A percentile compares a stretch with the other conserved stretches of the same genome.
Conservation (phyloP, 257 asterid genomes). For the Oldenlandia corymbosa region DNA sequence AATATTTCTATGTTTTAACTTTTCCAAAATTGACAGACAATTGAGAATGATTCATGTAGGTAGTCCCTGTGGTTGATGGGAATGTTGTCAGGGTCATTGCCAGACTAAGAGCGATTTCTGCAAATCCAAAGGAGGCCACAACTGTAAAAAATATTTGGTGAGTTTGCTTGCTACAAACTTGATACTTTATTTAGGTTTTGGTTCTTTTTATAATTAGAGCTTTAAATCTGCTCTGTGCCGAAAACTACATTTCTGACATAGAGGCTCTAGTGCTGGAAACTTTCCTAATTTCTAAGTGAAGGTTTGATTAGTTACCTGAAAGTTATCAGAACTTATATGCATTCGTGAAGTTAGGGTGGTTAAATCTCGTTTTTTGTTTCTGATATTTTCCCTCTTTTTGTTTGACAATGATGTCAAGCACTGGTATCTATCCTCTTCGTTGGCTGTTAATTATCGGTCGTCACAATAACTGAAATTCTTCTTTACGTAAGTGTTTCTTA, state of each 20-base stretch:
- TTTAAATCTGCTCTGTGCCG: background rate
- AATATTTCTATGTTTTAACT: background rate
- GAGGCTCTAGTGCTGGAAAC: background rate
- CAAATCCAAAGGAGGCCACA: constrained; percentile 62
- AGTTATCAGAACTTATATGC: background rate
- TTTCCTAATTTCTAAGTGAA: background rate
- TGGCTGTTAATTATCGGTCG: background rate
- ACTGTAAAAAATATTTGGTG: constrained; percentile 83
- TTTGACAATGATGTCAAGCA: background rate
- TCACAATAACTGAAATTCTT: background rate
- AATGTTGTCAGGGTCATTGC: constrained; percentile 85
- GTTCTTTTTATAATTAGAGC: background rate
- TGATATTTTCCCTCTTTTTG: background rate
- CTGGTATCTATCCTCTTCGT: background rate
- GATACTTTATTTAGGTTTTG: background rate
- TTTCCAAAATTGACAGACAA: constrained; percentile 20
- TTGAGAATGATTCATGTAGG: constrained; percentile 43
- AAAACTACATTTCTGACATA: background rate
- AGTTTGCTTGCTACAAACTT: constrained; percentile 13
- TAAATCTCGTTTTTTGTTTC: background rate
- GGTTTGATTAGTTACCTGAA: background rate
- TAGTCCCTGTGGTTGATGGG: constrained; percentile 96
- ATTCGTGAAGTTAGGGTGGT: background rate
- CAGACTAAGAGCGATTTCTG: constrained; percentile 78
- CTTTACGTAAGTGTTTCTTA: background rate